Conservation (phyloP, 176 grass and related monocot species). For the Eragrostis curvula region DNA sequence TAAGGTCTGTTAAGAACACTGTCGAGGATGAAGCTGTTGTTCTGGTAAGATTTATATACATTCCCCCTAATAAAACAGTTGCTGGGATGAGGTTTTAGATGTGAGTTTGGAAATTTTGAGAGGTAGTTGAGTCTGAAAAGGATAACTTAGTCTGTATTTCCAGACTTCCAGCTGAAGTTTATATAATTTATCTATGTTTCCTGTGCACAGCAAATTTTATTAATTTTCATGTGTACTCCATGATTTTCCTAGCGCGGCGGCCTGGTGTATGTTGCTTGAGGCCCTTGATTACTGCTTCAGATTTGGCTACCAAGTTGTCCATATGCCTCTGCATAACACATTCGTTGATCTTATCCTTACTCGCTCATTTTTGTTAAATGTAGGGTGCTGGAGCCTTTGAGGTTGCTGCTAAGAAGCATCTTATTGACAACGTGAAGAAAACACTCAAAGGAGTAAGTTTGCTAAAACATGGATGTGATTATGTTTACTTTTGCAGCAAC, state of each 20-base stretch:
- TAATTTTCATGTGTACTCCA: background rate
- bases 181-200: background rate
- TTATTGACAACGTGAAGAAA: conserved; percentile 89
- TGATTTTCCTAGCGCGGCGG: background rate
- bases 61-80: background rate
- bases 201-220: background rate
- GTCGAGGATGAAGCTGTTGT: conserved; percentile 93
- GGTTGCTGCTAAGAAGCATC: conserved; percentile 93
- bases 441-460: conserved; percentile 87
- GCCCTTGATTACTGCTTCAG: background rate
- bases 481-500: background rate
- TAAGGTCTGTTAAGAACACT: conserved; percentile 96
- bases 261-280: background rate
- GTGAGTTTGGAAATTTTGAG: background rate
- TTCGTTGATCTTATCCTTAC: background rate
- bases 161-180: background rate
- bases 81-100: background rate
- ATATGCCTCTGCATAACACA: background rate
- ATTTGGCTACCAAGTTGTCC: background rate
- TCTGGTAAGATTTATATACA: conserved; percentile 63
- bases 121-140: background rate
- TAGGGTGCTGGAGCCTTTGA: conserved; percentile 97
- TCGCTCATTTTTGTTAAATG: conserved; percentile 11
- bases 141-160: background rate
- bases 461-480: background rate